These are phyloP conservation scores for Colletotrichum lini DNA, from an alignment of 2,329 filamentous ascomycete species.

Conservation along the genomic window DNA sequence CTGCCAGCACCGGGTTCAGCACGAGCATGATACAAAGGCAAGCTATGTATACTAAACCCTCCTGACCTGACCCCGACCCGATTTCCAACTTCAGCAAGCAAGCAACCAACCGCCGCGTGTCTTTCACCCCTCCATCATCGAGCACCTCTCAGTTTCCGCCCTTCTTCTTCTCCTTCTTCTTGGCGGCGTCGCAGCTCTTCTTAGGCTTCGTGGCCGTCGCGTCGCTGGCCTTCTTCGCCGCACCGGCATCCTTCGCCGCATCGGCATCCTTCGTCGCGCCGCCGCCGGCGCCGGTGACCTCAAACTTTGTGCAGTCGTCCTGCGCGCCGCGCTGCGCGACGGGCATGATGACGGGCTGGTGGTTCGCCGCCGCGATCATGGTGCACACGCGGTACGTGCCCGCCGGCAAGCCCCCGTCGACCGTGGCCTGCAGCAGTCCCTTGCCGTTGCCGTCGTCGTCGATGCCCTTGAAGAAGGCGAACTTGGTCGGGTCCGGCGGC, in stretches of 20 bases:
- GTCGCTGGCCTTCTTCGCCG: neutral
- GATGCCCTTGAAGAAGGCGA: constrained; percentile 72
- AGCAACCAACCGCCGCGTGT: no score
- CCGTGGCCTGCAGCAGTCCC: constrained; percentile 60
- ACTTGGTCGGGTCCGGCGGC: constrained; percentile 55
- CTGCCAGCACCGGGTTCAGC: no score
- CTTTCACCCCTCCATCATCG: no score
- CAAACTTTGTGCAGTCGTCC: constrained; percentile 67
- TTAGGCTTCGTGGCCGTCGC: no score
- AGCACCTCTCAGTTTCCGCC: no score
- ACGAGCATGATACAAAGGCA: no score
- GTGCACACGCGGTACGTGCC: constrained; percentile 67
- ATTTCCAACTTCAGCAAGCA: no score
- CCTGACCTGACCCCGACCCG: no score
- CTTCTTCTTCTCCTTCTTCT: no score
- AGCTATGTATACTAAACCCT: no score
- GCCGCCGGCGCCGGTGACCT: constrained; percentile 48
- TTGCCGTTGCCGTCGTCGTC: constrained; percentile 65
- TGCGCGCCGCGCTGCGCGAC: constrained; percentile 67
- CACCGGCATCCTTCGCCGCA: neutral
- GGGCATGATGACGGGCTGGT: constrained; percentile 72
- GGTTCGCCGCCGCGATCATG: constrained; percentile 65
- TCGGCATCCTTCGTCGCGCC: neutral
- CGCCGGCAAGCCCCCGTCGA: constrained; percentile 61
- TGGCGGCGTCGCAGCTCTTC: no score